Percentiles rank a stretch among this genome's conserved stretches.
Evolutionary conservation across 306 rosid species (phyloP).

Genomic region (Sesbania bispinosa): DNA sequence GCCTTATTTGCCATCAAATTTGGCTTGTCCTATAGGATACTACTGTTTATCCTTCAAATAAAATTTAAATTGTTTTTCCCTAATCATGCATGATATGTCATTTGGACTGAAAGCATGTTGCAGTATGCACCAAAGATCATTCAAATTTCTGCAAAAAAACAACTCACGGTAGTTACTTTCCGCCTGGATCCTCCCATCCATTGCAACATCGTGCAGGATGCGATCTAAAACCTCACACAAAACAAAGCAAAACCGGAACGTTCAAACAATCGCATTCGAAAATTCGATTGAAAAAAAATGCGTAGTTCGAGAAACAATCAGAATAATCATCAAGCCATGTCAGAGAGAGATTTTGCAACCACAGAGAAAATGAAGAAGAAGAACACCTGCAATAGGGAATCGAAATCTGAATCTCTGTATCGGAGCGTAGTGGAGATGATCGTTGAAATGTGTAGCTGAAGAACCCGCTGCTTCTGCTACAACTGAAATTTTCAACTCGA

Average conservation of each 20-base stretch:
- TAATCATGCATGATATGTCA: background rate
- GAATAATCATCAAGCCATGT: background rate
- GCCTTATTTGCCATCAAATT: background rate
- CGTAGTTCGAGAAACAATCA: background rate
- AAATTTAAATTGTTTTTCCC: background rate
- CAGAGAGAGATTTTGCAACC: background rate
- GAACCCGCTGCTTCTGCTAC: background rate
- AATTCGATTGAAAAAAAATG: background rate
- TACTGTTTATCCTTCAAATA: background rate
- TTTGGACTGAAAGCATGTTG: background rate
- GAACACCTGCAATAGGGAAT: constrained; percentile 20
- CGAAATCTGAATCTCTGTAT: background rate
- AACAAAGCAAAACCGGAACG: background rate
- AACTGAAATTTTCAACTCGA: background rate
- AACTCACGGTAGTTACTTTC: constrained; percentile 74
- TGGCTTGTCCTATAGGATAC: background rate
- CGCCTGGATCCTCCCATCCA: constrained; percentile 99
- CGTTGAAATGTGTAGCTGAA: constrained; percentile 9
- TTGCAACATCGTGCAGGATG: constrained; percentile 63
- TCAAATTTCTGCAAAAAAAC: background rate
- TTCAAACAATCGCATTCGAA: background rate
- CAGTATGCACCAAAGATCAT: constrained; percentile 2
- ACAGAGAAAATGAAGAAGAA: background rate
- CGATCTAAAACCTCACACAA: constrained; percentile 17
- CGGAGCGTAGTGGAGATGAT: constrained; percentile 17